phyloP scores from a whole-genome alignment of 257 asterid genomes.

The Rehmannia glutinosa region DNA sequence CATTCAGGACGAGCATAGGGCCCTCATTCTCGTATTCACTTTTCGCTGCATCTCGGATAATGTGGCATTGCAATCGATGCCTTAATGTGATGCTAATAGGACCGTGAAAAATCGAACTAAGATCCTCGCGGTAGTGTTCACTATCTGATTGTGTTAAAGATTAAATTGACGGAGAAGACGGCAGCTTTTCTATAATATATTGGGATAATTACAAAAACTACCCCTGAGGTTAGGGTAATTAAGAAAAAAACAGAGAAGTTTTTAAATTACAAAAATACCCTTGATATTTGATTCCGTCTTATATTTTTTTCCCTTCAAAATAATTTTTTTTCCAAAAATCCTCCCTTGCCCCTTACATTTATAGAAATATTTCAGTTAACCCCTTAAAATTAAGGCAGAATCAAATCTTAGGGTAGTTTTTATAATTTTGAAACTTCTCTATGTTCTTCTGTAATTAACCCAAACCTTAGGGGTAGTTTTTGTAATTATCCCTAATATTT shows the following conservation, averaged over 20 bases:
- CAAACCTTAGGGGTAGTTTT: not conserved
- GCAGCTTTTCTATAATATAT: not conserved
- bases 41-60: slow-evolving; percentile 76
- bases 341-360: too few species aligned
- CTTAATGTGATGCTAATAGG: slow-evolving; percentile 84
- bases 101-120: slow-evolving; percentile 62
- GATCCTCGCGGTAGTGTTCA: slow-evolving; percentile 73
- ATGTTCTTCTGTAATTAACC: too few species aligned
- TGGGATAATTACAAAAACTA: not conserved
- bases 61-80: slow-evolving; percentile 91
- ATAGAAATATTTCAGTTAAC: too few species aligned
- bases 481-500: not conserved
- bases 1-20: slow-evolving; percentile 82
- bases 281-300: not conserved
- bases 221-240: not conserved
- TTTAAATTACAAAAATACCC: not conserved
- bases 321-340: too few species aligned
- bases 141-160: slow-evolving; percentile 73
- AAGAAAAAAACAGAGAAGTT: not conserved
- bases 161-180: not conserved
- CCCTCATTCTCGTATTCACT: slow-evolving; percentile 80
- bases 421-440: too few species aligned
- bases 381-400: too few species aligned
- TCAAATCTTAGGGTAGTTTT: too few species aligned
- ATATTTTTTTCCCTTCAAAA: too few species aligned